A percentile compares a stretch with the other conserved stretches of the same genome.
Evolutionary conservation across 768 basidiomycete genomes (phyloP).

Genomic region (Lentinula aciculospora): DNA sequence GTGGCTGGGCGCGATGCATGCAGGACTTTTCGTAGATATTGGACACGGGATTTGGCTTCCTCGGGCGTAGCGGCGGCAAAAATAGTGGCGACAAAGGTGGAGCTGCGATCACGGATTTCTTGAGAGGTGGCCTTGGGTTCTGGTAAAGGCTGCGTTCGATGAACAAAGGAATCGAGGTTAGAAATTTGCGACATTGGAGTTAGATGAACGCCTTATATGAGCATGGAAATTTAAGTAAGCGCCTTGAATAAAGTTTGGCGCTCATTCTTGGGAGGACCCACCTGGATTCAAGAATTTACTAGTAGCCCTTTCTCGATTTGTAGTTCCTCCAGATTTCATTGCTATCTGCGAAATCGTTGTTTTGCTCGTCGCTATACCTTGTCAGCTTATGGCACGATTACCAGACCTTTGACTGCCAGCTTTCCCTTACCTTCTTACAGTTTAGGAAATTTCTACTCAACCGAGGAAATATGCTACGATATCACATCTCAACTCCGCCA

Average conservation of each 20-base stretch:
- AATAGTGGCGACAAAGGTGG: slow-evolving; percentile 63
- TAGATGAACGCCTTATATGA: too few relatives aligned
- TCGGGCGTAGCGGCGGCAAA: slow-evolving; percentile 39
- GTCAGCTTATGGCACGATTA: slow-evolving; percentile 72
- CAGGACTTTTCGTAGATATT: slow-evolving; percentile 39
- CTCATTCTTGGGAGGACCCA: too few relatives aligned
- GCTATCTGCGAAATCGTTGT: too few relatives aligned
- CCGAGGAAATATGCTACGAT: slow-evolving; percentile 31
- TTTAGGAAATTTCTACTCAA: slow-evolving; percentile 28
- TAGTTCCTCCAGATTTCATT: too few relatives aligned
- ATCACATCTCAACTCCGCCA: slow-evolving; percentile 30
- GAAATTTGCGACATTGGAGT: neutral
- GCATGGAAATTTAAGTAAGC: too few relatives aligned
- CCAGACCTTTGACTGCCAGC: slow-evolving; percentile 18
- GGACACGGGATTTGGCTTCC: slow-evolving; percentile 32
- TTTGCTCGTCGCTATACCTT: slow-evolving; percentile 33
- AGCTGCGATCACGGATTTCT: slow-evolving; percentile 72
- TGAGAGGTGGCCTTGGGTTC: slow-evolving; percentile 37
- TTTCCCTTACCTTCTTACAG: slow-evolving; percentile 38
- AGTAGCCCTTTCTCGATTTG: too few relatives aligned
- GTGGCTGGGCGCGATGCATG: slow-evolving; percentile 56
- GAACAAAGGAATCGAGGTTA: slow-evolving; percentile 3
- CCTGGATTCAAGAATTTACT: too few relatives aligned
- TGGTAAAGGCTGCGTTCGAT: neutral
- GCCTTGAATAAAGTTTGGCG: too few relatives aligned